Percentiles rank a stretch among this genome's conserved stretches.
These are phyloP conservation scores for Ascochyta koolunga DNA, from an alignment of 2,329 filamentous ascomycete genomes.

Conservation along the genomic window DNA sequence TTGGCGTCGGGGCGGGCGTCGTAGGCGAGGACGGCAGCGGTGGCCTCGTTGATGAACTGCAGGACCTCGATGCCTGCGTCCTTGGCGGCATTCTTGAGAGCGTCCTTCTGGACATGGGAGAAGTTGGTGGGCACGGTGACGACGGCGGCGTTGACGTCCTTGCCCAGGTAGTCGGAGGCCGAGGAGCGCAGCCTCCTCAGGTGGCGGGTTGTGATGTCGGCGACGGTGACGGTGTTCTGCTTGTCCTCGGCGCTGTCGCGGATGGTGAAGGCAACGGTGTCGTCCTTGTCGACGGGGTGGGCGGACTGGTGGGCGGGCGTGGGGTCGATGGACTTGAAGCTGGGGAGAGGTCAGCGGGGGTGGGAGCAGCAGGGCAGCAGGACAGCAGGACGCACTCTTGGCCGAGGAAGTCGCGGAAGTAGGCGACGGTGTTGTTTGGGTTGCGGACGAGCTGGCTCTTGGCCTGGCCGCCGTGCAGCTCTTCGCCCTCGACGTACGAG, in stretches of 20 bases:
- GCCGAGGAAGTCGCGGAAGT: constrained; percentile 94
- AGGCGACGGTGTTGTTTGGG: constrained; percentile 88
- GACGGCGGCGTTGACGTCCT: constrained; percentile 91
- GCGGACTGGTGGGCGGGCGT: constrained; percentile 93
- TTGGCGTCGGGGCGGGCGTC: constrained; percentile 80
- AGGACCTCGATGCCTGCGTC: constrained; percentile 85
- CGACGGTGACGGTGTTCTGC: constrained; percentile 73
- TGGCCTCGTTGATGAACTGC: constrained; percentile 90
- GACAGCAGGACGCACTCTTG: constrained; percentile 73
- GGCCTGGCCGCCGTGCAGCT: constrained; percentile 95
- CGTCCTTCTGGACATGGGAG: constrained; percentile 81
- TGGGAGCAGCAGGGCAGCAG: background rate
- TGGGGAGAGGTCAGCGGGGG: constrained; percentile 40
- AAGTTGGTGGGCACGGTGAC: constrained; percentile 95
- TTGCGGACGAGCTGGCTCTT: constrained; percentile 94
- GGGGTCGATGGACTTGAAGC: constrained; percentile 94
- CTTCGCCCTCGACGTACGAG: constrained; percentile 93
- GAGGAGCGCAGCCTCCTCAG: constrained; percentile 80
- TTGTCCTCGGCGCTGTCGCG: constrained; percentile 68
- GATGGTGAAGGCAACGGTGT: constrained; percentile 79
- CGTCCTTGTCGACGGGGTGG: constrained; percentile 78
- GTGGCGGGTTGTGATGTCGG: constrained; percentile 84
- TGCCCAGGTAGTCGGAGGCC: constrained; percentile 90
- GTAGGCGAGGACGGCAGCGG: constrained; percentile 87
- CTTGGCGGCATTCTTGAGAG: constrained; percentile 77